Evolutionary conservation across 106 monocot genomes (phyloP).

Genomic region (Dioscorea dumetorum): DNA sequence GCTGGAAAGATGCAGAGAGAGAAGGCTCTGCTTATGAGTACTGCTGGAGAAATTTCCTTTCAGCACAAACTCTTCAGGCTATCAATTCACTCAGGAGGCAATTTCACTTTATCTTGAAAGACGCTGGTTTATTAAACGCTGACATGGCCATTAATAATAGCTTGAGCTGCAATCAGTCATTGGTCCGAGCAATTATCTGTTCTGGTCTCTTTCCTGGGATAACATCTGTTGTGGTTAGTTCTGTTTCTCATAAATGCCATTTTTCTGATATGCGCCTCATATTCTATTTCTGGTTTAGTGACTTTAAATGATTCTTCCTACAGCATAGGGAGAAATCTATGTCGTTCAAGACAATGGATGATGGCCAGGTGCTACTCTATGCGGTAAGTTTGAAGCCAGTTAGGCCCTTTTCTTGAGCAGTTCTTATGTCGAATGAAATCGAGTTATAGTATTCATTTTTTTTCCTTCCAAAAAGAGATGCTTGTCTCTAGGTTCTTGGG

Average conservation of each 20-base stretch:
- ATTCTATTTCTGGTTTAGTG: not conserved
- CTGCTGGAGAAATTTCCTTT: constrained; percentile 99
- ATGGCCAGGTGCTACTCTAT: constrained; percentile 95
- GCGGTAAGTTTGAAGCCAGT: constrained; percentile 55
- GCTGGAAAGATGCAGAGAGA: constrained; percentile 97
- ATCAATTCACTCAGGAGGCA: constrained; percentile 92
- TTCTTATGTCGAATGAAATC: too few species aligned
- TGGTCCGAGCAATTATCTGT: constrained; percentile 95
- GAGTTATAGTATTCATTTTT: not conserved
- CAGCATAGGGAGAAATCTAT: constrained; percentile 95
- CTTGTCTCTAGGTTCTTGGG: too few species aligned
- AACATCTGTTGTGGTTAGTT: constrained; percentile 83
- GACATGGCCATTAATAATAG: constrained; percentile 52
- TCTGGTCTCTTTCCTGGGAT: constrained; percentile 97
- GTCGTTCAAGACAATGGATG: constrained; percentile 99
- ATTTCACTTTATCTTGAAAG: constrained; percentile 87
- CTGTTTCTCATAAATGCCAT: not conserved
- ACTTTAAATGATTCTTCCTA: constrained; percentile 8
- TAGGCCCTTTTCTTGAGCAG: too few species aligned
- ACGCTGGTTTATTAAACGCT: constrained; percentile 64
- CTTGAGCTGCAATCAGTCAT: constrained; percentile 91
- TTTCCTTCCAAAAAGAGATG: too few species aligned
- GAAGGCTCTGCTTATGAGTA: constrained; percentile 97
- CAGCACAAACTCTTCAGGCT: constrained; percentile 93
- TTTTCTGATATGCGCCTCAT: not conserved